A percentile compares a stretch with the other conserved stretches of the same genome.
phyloP scores from a whole-genome alignment of 2,329 filamentous ascomycete species.

The Clarireedia monteithiana region DNA sequence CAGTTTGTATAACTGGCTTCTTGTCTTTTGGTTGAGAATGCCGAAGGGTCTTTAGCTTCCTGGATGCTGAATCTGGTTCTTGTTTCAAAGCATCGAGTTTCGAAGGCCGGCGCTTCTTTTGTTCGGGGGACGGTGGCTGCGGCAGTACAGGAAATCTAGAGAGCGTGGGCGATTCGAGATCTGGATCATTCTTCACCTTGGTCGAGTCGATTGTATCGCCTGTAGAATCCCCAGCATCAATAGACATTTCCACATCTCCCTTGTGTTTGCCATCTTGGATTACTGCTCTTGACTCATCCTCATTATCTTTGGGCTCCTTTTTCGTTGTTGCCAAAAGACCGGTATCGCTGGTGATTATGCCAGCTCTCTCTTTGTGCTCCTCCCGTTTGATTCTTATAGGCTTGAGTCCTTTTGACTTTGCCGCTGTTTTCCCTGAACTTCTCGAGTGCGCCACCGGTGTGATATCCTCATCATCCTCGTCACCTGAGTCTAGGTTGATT shows the following conservation, averaged over 20 bases:
- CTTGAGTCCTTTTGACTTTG: constrained; percentile 15
- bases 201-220: not conserved
- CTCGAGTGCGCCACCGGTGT: constrained; percentile 4
- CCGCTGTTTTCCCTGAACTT: constrained; percentile 10
- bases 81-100: not conserved
- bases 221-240: not conserved
- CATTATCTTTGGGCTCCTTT: constrained; percentile 5
- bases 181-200: constrained; percentile 1
- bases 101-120: not conserved
- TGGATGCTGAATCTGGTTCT: not conserved
- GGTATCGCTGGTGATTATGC: constrained; percentile 17
- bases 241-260: not conserved
- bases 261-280: not conserved
- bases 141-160: constrained; percentile 1
- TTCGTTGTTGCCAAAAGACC: constrained; percentile 6
- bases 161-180: constrained; percentile 1
- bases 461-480: constrained; percentile 15
- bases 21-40: not conserved
- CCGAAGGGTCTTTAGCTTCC: not conserved
- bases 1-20: constrained; percentile 40
- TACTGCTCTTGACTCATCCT: not conserved
- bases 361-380: constrained; percentile 26
- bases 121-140: constrained; percentile 4
- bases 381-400: constrained; percentile 26
- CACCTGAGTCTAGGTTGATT: constrained; percentile 21